Percentiles rank a stretch among this genome's conserved stretches.
These are phyloP conservation scores for Cicer judaicum DNA, from an alignment of 306 rosid genomes.

Conservation along the genomic window DNA sequence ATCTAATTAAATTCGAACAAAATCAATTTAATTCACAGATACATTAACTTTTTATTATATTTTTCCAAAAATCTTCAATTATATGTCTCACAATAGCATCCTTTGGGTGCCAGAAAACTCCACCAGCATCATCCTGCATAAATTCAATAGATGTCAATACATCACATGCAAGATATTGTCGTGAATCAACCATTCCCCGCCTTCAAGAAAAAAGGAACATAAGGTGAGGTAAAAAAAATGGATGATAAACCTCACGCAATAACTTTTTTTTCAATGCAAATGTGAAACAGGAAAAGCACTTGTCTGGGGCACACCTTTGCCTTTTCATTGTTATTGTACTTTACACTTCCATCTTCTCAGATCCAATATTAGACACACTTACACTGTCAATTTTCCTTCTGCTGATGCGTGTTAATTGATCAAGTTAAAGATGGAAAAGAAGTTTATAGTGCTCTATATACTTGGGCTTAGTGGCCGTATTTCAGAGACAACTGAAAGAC, in stretches of 20 bases:
- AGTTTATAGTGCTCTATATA: slow-evolving; percentile 35
- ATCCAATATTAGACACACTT: slow-evolving; percentile 43
- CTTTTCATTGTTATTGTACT: slow-evolving; percentile 46
- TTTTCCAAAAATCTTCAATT: slow-evolving; percentile 89
- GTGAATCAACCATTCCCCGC: slow-evolving; percentile 69
- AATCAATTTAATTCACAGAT: too few relatives aligned
- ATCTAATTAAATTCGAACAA: too few relatives aligned
- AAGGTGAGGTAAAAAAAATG: slow-evolving; percentile 33
- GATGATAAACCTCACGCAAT: slow-evolving; percentile 33
- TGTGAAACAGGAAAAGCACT: slow-evolving; percentile 39
- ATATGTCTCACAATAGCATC: slow-evolving; percentile 90
- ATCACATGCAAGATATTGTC: slow-evolving; percentile 39
- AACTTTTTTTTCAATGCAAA: slow-evolving; percentile 39
- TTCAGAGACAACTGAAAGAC: slow-evolving; percentile 28
- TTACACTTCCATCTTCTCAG: slow-evolving; percentile 48
- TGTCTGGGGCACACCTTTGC: slow-evolving; percentile 37
- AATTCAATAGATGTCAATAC: slow-evolving; percentile 43
- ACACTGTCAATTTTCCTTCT: slow-evolving; percentile 46
- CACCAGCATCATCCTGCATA: slow-evolving; percentile 89
- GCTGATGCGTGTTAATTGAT: slow-evolving; percentile 44
- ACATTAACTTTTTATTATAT: too few relatives aligned
- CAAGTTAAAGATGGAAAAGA: slow-evolving; percentile 45
- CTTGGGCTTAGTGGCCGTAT: slow-evolving; percentile 27
- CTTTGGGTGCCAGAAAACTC: slow-evolving; percentile 99
- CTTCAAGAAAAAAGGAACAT: slow-evolving; percentile 49